A percentile compares a stretch with the other conserved stretches of the same genome.
Conservation (phyloP, 495 filamentous ascomycete genomes). For the Penicillium psychrofluorescens region DNA sequence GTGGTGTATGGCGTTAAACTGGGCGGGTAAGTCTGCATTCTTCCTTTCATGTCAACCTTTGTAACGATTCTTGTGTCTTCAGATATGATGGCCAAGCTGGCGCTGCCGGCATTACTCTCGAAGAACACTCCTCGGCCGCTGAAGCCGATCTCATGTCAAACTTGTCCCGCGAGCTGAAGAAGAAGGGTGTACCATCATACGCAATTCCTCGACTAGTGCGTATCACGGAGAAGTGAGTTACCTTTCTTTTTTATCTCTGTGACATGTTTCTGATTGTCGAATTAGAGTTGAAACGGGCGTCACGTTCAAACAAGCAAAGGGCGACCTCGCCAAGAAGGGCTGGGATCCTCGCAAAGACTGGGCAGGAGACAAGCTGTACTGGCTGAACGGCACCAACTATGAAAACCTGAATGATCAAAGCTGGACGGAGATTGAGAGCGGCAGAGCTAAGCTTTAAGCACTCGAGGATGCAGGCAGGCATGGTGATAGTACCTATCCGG, state of each 20-base stretch:
- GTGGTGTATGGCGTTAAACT: constrained; percentile 46
- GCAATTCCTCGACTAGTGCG: constrained; percentile 42
- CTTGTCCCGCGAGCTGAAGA: constrained; percentile 34
- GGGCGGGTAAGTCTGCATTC: constrained; percentile 19
- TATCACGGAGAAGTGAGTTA: constrained; percentile 41
- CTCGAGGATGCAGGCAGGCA: not conserved
- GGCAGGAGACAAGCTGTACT: constrained; percentile 37
- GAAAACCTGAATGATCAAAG: constrained; percentile 27
- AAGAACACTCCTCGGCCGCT: constrained; percentile 21
- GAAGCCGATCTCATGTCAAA: constrained; percentile 27
- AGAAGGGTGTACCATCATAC: constrained; percentile 43
- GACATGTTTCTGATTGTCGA: too few relatives aligned
- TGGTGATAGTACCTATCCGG: constrained; percentile 21
- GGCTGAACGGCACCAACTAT: constrained; percentile 39
- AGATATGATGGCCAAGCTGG: constrained; percentile 49
- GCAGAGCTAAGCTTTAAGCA: constrained; percentile 37
- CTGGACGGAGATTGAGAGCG: constrained; percentile 40
- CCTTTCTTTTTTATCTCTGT: not conserved
- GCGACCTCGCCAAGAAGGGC: constrained; percentile 36
- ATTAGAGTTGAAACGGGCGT: constrained; percentile 40
- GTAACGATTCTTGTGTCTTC: not conserved
- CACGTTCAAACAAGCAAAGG: constrained; percentile 48
- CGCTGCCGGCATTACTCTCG: constrained; percentile 42
- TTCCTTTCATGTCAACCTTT: not conserved
- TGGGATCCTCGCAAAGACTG: constrained; percentile 34